phyloP scores from a whole-genome alignment of 1,284 basidiomycete genomes.

The Rhodotorula sp. region DNA sequence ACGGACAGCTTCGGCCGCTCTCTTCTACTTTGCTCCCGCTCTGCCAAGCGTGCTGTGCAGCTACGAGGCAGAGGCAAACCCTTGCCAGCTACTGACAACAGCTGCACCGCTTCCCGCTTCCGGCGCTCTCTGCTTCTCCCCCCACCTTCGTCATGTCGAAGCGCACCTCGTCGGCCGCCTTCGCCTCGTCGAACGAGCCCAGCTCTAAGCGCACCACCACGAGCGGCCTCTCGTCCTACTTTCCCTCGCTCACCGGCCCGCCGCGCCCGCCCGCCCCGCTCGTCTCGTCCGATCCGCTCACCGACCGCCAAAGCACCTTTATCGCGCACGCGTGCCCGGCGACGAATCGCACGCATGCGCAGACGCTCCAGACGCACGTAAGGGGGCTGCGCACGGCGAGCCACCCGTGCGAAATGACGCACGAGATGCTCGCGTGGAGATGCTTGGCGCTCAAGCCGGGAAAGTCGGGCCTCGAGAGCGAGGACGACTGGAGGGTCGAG shows the following conservation, averaged over 20 bases:
- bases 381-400: not conserved
- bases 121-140: not conserved
- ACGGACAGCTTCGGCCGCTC: too few species aligned
- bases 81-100: too few species aligned
- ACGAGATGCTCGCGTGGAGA: slow-evolving; percentile 72
- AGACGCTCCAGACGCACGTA: slow-evolving; percentile 24
- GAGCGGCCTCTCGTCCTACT: not conserved
- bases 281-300: slow-evolving; percentile 30
- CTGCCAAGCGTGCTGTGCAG: too few species aligned
- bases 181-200: not conserved
- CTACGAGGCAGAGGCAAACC: too few species aligned
- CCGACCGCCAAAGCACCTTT: slow-evolving; percentile 37
- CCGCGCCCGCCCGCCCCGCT: slow-evolving; percentile 15
- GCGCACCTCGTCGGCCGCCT: not conserved
- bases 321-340: slow-evolving; percentile 29
- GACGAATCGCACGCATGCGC: slow-evolving; percentile 6
- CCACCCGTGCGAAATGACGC: slow-evolving; percentile 54
- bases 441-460: slow-evolving; percentile 70
- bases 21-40: too few species aligned
- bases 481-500: slow-evolving; percentile 69
- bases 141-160: slow-evolving; percentile 1
- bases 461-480: slow-evolving; percentile 64
- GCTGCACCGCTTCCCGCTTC: not conserved
- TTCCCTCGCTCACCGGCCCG: slow-evolving; percentile 5
- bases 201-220: slow-evolving; percentile 14